Percentiles rank a stretch among this genome's conserved stretches.
Conservation (phyloP, 305 asterid genomes). For the Solanum hybrid region DNA sequence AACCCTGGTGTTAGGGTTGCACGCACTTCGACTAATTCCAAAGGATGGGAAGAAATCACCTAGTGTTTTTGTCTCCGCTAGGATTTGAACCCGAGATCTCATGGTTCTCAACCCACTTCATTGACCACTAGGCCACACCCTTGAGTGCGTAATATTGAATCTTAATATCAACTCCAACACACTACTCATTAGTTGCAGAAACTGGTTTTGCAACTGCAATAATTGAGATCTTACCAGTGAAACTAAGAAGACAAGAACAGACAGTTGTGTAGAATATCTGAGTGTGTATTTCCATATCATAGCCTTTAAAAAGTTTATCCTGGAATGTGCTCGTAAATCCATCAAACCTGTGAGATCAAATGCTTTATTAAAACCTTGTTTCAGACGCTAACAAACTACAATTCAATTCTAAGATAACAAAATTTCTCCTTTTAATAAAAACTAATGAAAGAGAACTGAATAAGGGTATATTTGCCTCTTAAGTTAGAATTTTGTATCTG, state of each 20-base stretch:
- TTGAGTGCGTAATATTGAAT: not conserved
- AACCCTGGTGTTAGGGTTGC: not conserved
- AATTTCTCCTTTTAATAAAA: not conserved
- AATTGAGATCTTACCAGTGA: constrained; percentile 45
- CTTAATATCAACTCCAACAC: not conserved
- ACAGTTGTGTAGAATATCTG: constrained; percentile 93
- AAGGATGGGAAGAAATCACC: not conserved
- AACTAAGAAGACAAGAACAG: constrained; percentile 94
- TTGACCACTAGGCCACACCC: not conserved
- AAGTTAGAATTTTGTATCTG: not conserved
- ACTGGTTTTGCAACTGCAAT: not conserved
- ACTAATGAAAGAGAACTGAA: not conserved
- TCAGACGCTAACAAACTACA: not conserved
- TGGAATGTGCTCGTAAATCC: constrained; percentile 99
- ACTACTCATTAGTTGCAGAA: not conserved
- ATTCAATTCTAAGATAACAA: not conserved
- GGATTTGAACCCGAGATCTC: not conserved
- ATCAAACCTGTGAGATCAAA: constrained; percentile 59
- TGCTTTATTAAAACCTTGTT: not conserved
- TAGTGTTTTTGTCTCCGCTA: not conserved
- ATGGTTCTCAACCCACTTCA: not conserved
- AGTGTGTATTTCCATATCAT: constrained; percentile 95
- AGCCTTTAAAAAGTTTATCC: constrained; percentile 96
- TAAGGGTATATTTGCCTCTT: not conserved
- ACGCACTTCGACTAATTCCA: not conserved